Conservation (phyloP, 768 basidiomycete species). For the Pseudohyphozyma bogoriensis region DNA sequence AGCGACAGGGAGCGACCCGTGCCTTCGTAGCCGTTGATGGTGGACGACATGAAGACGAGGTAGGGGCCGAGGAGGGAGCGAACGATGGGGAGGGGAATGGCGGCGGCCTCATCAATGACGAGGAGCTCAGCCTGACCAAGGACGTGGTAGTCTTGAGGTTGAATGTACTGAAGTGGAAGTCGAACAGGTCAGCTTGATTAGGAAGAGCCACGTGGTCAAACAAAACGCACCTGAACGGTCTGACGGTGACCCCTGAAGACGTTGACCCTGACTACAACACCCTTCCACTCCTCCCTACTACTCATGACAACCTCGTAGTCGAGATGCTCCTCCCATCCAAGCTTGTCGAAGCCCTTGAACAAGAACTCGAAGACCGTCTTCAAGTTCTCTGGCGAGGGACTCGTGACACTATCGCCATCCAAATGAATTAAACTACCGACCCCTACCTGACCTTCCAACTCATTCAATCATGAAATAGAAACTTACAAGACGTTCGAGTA, state of each 20-base stretch:
- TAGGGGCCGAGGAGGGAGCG: constrained; percentile 86
- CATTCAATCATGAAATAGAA: no score
- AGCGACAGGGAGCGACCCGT: constrained; percentile 97
- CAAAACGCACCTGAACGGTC: constrained; percentile 69
- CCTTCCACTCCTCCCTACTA: constrained; percentile 87
- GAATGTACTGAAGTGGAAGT: constrained; percentile 62
- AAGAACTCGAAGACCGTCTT: constrained; percentile 97
- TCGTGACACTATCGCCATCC: no score
- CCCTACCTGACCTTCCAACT: no score
- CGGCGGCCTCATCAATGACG: constrained; percentile 96
- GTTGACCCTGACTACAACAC: constrained; percentile 90
- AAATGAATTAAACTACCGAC: no score
- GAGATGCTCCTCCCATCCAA: constrained; percentile 94
- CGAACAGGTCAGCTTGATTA: not conserved
- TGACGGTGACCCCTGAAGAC: constrained; percentile 86
- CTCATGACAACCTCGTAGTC: constrained; percentile 97
- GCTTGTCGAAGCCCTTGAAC: constrained; percentile 86
- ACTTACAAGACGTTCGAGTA: constrained; percentile 99
- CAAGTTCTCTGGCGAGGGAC: constrained; percentile 93
- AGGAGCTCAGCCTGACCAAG: constrained; percentile 95
- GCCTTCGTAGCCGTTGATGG: constrained; percentile 98
- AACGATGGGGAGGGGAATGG: constrained; percentile 91
- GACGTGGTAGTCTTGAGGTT: constrained; percentile 95
- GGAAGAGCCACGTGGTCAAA: not conserved
- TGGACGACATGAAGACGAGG: constrained; percentile 97